Evolutionary conservation across 192 early-diverging fungal species (phyloP), one percentile per base, ranked within the genome.

Genomic region (Funneliformis geosporum): DNA sequence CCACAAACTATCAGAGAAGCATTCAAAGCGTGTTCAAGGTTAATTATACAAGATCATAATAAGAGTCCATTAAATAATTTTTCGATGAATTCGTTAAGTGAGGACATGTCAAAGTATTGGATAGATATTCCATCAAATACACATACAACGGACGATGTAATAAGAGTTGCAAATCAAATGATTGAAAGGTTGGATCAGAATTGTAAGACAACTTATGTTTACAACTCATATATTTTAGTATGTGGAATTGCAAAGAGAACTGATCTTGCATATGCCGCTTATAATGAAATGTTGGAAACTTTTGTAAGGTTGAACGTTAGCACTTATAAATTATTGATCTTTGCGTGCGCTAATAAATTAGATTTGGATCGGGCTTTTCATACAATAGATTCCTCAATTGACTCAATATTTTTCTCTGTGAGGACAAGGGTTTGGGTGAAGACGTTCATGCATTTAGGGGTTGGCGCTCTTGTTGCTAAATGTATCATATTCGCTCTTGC

Each of bases 71-170:
- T 40, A 69, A 69, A 69, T 69, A 33, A 69, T 8, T 43, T 43
- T 69, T 43, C n/a, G 1, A 1, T 42, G 10, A 69, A 42, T 44
- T 43, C 18, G n/a, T 21, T 69, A 43, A 69, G n/a, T 69, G 3
- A 69, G n/a, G 67, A 69, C n/a, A 43, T 69, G 21, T 42, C 28
- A 69, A 69, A 69, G 21, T 69, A 69, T 69, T 69, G 67, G 67
- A 42, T 69, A 43, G 67, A 69, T 16, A 10, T 43, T n/a, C 67
- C 67, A 69, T 14, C 33, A 68, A 21, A 68, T 0, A n/a, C 40
- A 40, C 21, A 69, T 69, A 69, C 67, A 42, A n/a, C 40, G 33
- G 67, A 69, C 16, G 67, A 69, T 43, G 39, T 69, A 21, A n/a
- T 69, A 21, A 42, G n/a, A 69, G 21, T 69, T 69, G 38, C 67